These are phyloP conservation scores for Parsonsia alboflavescens DNA, from an alignment of 257 asterid genomes.

Conservation along the genomic window DNA sequence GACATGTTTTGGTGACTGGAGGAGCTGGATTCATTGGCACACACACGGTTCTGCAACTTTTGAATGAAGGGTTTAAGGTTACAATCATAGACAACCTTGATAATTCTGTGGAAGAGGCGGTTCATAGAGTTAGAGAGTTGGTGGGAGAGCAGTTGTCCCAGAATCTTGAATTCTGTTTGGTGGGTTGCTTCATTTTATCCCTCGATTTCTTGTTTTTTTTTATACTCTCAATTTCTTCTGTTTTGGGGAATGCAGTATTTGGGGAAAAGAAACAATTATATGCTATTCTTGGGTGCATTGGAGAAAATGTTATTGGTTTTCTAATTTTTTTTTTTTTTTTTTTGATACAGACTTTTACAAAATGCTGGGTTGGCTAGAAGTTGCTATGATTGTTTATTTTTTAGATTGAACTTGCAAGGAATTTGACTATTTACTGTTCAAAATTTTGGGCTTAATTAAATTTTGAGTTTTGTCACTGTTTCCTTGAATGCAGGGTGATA, in stretches of 20 bases:
- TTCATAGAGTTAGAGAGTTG: conserved; percentile 48
- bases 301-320: neutral
- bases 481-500: conserved; percentile 74
- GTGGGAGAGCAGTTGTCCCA: conserved; percentile 57
- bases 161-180: conserved; percentile 70
- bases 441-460: neutral
- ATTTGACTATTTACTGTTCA: neutral
- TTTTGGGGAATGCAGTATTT: neutral
- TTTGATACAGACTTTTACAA: neutral
- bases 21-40: conserved; percentile 98
- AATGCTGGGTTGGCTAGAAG: neutral
- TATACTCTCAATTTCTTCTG: neutral
- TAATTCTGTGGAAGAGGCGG: conserved; percentile 73
- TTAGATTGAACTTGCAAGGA: neutral
- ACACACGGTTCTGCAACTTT: conserved; percentile 75
- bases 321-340: neutral
- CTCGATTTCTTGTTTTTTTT: neutral
- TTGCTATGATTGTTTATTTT: neutral
- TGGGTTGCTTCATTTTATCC: conserved; percentile 12
- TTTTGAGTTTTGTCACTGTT: neutral
- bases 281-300: neutral
- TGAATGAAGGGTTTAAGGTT: conserved; percentile 71
- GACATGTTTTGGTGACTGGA: conserved; percentile 72
- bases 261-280: neutral
- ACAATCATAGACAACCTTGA: conserved; percentile 71